Percentiles rank a stretch among this genome's conserved stretches.
These are phyloP conservation scores for Amanita inopinata DNA, from an alignment of 768 basidiomycete genomes.

Conservation along the genomic window DNA sequence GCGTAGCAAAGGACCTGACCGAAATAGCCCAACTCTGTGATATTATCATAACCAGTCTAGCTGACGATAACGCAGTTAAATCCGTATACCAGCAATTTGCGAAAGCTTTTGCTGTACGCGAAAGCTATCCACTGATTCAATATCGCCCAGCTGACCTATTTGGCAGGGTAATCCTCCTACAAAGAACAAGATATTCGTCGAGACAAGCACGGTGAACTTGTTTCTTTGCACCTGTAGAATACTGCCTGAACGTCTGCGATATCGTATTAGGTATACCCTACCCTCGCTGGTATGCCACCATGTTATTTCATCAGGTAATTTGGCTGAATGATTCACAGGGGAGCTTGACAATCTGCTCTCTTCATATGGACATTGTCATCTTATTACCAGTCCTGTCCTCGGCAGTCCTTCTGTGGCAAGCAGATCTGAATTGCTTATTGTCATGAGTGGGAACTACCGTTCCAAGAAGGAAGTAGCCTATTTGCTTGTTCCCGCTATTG, in stretches of 20 bases:
- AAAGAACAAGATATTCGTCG: constrained; percentile 68
- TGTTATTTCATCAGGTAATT: constrained; percentile 3
- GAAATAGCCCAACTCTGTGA: constrained; percentile 62
- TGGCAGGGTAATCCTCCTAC: constrained; percentile 32
- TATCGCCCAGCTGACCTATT: constrained; percentile 6
- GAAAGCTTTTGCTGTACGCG: constrained; percentile 42
- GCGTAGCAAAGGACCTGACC: constrained; percentile 44
- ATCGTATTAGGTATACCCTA: constrained; percentile 41
- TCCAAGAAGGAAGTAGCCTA: constrained; percentile 76
- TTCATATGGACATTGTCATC: constrained; percentile 42
- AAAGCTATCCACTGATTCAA: not conserved
- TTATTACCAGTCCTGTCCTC: constrained; percentile 74
- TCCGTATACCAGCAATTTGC: constrained; percentile 52
- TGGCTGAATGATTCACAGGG: constrained; percentile 24
- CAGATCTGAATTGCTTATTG: constrained; percentile 53
- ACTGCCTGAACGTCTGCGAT: constrained; percentile 3
- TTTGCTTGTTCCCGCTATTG: constrained; percentile 72
- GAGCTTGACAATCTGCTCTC: constrained; percentile 65
- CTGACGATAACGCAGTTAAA: constrained; percentile 62
- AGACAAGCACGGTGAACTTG: constrained; percentile 71
- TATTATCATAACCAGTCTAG: constrained; percentile 66
- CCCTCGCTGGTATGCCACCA: constrained; percentile 32
- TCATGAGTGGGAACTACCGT: constrained; percentile 73
- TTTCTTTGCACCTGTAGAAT: not conserved
- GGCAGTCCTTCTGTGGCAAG: constrained; percentile 62